These are phyloP conservation scores for Aureobasidium mangrovei DNA, from an alignment of 2,329 filamentous ascomycete genomes.

Conservation along the genomic window DNA sequence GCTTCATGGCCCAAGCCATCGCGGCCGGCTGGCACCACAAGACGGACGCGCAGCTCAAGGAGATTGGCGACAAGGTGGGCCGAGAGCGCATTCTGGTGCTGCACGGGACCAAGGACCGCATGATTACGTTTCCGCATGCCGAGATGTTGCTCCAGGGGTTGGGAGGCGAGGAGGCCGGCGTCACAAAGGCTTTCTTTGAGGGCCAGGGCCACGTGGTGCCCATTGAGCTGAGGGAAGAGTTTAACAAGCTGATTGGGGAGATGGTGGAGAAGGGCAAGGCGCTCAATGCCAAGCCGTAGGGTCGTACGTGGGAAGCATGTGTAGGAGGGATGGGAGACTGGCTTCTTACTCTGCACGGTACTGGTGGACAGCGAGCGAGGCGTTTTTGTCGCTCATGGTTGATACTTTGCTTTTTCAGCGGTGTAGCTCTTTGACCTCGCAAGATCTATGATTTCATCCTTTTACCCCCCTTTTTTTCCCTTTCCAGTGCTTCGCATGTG, in stretches of 20 bases:
- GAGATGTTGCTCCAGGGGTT: slow-evolving; percentile 58
- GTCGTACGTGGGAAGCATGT: not conserved
- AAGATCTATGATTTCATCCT: too few species aligned
- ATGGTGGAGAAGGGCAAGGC: slow-evolving; percentile 45
- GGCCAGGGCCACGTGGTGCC: slow-evolving; percentile 67
- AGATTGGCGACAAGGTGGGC: slow-evolving; percentile 60
- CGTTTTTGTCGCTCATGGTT: not conserved
- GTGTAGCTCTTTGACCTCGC: too few species aligned
- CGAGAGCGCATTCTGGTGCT: slow-evolving; percentile 66
- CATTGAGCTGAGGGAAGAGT: slow-evolving; percentile 61
- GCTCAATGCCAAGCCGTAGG: slow-evolving; percentile 29
- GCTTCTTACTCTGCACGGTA: not conserved
- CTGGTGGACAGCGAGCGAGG: slow-evolving; percentile 13
- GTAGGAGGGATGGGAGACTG: not conserved
- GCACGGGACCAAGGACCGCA: slow-evolving; percentile 67
- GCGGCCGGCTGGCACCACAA: slow-evolving; percentile 78
- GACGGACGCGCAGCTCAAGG: slow-evolving; percentile 53
- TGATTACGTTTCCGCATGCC: slow-evolving; percentile 67
- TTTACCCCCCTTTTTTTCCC: too few species aligned
- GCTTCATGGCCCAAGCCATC: slow-evolving; percentile 68
- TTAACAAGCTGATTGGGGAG: slow-evolving; percentile 55
- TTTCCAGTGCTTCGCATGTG: too few species aligned
- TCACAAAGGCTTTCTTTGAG: slow-evolving; percentile 54
- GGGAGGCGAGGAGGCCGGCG: slow-evolving; percentile 46
- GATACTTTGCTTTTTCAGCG: too few species aligned